Base-by-base conservation (phyloP, 2,329 filamentous ascomycete genomes). In the Alternaria dauci region DNA sequence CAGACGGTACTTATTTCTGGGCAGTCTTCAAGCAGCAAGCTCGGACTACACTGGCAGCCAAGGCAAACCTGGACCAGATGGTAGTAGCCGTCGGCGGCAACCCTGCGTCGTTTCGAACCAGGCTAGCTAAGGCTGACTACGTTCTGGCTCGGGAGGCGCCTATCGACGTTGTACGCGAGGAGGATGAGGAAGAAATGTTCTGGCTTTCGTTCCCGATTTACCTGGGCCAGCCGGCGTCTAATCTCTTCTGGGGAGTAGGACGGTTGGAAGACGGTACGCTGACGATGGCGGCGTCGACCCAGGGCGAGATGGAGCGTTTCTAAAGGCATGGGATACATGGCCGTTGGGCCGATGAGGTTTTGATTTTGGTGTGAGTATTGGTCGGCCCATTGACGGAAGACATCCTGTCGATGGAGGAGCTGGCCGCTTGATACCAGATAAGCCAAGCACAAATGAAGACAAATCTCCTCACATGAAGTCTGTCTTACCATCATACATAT, bases 41-140 rank as follows among this genome's bases (percentile, higher is more conserved):
- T 28, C 43, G 23, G 28, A 25, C 16, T 32, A 55, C 42, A 8
- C 43, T 55, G 20, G 30, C 32, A 34, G 32, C 16, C 4, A 20
- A 18, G 20, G 7, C 16, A 8, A 8, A 18, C 23, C 34, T 55
- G n/a, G 5, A 55, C 11, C 32, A 55, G 23, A 55, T 55, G 34
- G 53, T 55, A 23, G 9, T 9, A 41, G 53, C 28, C 11, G 53
- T 47, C 12, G 53, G 53, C 20, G 53, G 53, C 25, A 18, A 55
- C 18, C 43, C 53, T 30, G 14, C 30, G 16, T 41, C 12, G 4
- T 55, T 55, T 23, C 14, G 1, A 1, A 36, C 41, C 12, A 55
- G 32, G 41, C 11, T 25, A 4, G 52, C 8, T 18, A 47, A 46
- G 41, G 52, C 52, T 12, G 6, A 55, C 14, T 55, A 36, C 23